Evolutionary conservation across 2,329 filamentous ascomycete species (phyloP), one percentile per base, ranked within the genome.

Genomic region (Colletotrichum sp.): DNA sequence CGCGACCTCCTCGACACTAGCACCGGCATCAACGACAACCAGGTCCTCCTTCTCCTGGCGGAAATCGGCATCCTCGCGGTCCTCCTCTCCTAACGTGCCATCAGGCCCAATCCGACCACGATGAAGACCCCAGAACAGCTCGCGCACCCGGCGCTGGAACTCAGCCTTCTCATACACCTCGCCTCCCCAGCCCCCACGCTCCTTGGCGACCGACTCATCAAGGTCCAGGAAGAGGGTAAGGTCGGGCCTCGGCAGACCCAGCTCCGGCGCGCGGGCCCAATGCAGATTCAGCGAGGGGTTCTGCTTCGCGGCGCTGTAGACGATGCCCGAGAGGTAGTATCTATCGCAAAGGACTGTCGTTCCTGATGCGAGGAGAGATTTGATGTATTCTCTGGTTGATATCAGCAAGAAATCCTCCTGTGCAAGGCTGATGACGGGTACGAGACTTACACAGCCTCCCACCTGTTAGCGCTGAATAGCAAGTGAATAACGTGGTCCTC

Each of bases 311-410:
- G 95, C 95, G 28, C 93, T 95, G 87, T 99, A 99, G 66, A 98
- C 95, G 73, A 96, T 94, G 70, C 97, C 97, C 24, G 94, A 97
- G 87, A 98, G 96, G 83, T 98, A 98, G 87, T 99, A 99, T 64
- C 97, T 93, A 84, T 99, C 97, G 79, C 96, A 93, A 52, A 99
- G 88, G 36, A 99, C 90, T 0, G 92, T 97, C 24, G 89, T 93
- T 10, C 96, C 96, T 2, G 87, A 84, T 1, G 87, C 85, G 7
- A 98, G 84, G 7, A 91, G 86, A 2, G 84, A 72, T 21, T 87
- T 81, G 61, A 93, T 93, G 66, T 85, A 85, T 78, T 88, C 86
- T 3, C 90, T 92, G 75, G 12, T 30, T 63, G n/a, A 7, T 66
- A 16, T 18, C 52, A 67, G 57, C n/a, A 34, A 60, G 28, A n/a